A percentile compares a stretch with the other conserved stretches of the same genome.
Evolutionary conservation across 2,329 filamentous ascomycete genomes (phyloP).

Genomic region (Ophiocordyceps polyrhachis-furcata): DNA sequence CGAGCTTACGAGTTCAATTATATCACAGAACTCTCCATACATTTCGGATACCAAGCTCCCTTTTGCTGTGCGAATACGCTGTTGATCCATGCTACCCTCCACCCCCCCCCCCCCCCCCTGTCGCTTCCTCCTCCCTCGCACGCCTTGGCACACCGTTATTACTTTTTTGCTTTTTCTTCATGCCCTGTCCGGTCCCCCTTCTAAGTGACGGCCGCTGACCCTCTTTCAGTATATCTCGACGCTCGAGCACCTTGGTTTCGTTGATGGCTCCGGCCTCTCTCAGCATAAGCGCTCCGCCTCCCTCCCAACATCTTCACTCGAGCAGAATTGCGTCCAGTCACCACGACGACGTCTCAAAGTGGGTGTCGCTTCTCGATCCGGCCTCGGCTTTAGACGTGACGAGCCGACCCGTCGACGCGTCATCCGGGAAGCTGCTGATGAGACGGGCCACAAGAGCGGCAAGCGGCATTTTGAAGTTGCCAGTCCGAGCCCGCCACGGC

Average conservation of each 20-base stretch:
- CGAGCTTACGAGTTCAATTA: slow-evolving; percentile 7
- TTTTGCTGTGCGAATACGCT: background rate
- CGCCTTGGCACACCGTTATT: background rate
- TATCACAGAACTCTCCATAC: slow-evolving; percentile 1
- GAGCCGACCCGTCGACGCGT: slow-evolving; percentile 15
- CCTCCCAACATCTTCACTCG: background rate
- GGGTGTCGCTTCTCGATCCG: background rate
- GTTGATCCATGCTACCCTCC: background rate
- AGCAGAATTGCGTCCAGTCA: background rate
- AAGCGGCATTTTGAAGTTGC: slow-evolving; percentile 8
- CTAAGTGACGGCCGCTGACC: background rate
- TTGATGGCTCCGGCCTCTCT: slow-evolving; percentile 22
- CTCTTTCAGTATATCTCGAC: slow-evolving; percentile 48
- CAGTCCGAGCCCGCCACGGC: background rate
- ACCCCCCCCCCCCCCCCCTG: too few species aligned
- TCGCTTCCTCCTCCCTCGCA: background rate
- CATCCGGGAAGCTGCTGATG: slow-evolving; percentile 13
- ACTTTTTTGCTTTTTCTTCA: background rate
- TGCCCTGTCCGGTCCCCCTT: background rate
- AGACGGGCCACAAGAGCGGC: slow-evolving; percentile 8
- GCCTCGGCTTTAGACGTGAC: background rate
- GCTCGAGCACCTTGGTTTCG: slow-evolving; percentile 49
- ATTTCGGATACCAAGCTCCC: background rate
- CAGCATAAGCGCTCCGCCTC: slow-evolving; percentile 8
- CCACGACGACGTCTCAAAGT: too few species aligned